A percentile compares a stretch with the other conserved stretches of the same genome.
phyloP scores from a whole-genome alignment of 2,329 filamentous ascomycete species.

The Hymenoscyphus occultus region DNA sequence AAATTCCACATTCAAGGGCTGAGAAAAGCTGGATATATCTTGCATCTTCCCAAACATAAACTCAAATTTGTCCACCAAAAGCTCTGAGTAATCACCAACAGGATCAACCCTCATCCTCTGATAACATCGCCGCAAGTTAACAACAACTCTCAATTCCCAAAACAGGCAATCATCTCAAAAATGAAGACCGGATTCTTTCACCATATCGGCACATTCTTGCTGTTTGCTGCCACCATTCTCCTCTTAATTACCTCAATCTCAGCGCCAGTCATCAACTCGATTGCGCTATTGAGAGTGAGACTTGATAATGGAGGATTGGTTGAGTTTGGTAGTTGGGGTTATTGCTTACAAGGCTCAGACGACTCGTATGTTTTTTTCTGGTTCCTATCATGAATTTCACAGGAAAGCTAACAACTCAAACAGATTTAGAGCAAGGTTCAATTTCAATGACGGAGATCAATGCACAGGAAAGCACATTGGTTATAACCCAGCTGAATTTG shows the following conservation, averaged over 20 bases:
- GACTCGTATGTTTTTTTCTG: conserved; percentile 10
- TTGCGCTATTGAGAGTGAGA: conserved; percentile 52
- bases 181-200: conserved; percentile 41
- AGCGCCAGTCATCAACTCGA: conserved; percentile 54
- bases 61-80: not conserved
- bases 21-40: not conserved
- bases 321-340: conserved; percentile 60
- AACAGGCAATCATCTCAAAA: conserved; percentile 21
- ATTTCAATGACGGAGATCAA: conserved; percentile 37
- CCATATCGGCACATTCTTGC: conserved; percentile 56
- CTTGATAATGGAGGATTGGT: conserved; percentile 43
- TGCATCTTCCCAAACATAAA: not conserved
- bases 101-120: not conserved
- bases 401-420: not conserved
- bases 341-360: conserved; percentile 44
- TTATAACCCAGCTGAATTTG: conserved; percentile 51
- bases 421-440: not conserved
- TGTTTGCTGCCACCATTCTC: conserved; percentile 53
- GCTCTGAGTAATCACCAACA: not conserved
- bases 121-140: not conserved
- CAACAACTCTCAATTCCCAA: not conserved
- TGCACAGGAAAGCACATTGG: conserved; percentile 52
- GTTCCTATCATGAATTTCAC: not conserved
- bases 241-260: conserved; percentile 58
- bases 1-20: not conserved